Conservation (phyloP, 768 basidiomycete genomes). For the Glaciozyma martinii region DNA sequence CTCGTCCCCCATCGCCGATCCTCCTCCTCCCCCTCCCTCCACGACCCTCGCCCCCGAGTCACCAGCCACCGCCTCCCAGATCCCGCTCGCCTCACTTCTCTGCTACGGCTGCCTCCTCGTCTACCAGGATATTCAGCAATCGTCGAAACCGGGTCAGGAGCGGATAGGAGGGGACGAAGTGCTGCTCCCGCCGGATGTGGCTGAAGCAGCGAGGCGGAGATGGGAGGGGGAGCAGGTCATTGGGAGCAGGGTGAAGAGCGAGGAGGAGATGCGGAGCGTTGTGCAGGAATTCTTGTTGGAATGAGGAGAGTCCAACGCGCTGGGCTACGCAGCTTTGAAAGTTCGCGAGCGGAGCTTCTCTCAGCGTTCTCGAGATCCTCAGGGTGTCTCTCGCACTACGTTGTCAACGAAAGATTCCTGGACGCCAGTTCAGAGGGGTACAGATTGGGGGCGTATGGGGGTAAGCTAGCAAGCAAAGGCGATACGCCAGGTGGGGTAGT, state of each 20-base stretch:
- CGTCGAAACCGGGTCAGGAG: not conserved
- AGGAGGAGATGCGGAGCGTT: constrained; percentile 2
- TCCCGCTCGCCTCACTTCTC: constrained; percentile 3
- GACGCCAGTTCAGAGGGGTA: too few relatives aligned
- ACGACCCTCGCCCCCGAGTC: not conserved
- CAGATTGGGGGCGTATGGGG: too few relatives aligned
- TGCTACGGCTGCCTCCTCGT: constrained; percentile 29
- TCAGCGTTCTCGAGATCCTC: too few relatives aligned
- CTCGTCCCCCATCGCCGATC: not conserved
- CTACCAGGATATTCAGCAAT: constrained; percentile 3
- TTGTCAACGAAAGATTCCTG: too few relatives aligned
- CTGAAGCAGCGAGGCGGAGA: not conserved
- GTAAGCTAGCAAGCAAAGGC: too few relatives aligned
- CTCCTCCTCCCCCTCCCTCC: not conserved
- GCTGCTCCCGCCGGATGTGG: constrained; percentile 12
- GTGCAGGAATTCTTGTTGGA: constrained; percentile 14
- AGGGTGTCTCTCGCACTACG: too few relatives aligned
- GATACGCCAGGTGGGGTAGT: too few relatives aligned
- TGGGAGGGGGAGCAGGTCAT: not conserved
- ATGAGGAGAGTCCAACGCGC: not conserved
- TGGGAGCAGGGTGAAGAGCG: not conserved
- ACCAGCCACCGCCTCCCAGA: not conserved
- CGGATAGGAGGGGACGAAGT: not conserved
- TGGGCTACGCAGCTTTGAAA: too few relatives aligned
- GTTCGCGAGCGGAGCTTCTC: too few relatives aligned